Conservation (phyloP, 1,139 yeast genomes). For the Yamadazyma buinensis region DNA sequence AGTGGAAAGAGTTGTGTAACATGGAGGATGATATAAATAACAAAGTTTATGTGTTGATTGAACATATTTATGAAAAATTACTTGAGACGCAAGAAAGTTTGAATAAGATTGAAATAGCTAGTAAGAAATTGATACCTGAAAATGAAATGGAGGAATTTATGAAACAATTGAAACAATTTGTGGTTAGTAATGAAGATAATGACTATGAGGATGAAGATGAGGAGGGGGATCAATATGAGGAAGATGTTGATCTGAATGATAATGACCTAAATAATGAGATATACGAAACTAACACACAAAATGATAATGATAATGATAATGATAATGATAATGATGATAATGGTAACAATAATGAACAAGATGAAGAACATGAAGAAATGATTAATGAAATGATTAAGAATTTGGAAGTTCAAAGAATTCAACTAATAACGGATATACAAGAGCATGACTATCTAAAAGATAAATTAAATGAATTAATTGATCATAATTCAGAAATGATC, state of each 20-base stretch:
- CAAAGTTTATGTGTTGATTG: slow-evolving; percentile 8
- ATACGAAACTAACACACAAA: neutral
- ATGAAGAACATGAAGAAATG: neutral
- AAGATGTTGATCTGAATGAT: neutral
- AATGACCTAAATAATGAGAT: neutral
- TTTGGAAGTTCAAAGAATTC: slow-evolving; percentile 34
- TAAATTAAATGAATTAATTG: slow-evolving; percentile 31
- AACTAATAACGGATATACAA: slow-evolving; percentile 41
- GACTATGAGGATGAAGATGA: neutral
- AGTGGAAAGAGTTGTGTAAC: too few species aligned
- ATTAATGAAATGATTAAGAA: slow-evolving; percentile 6
- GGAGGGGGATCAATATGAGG: neutral
- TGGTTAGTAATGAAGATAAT: neutral
- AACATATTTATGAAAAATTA: slow-evolving; percentile 6
- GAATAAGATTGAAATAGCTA: slow-evolving; percentile 18
- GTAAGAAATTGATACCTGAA: slow-evolving; percentile 21
- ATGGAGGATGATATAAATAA: slow-evolving; percentile 14
- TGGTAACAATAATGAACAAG: neutral
- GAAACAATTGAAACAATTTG: neutral
- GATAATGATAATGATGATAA: neutral
- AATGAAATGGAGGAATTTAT: slow-evolving; percentile 13
- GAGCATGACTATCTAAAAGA: slow-evolving; percentile 36
- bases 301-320: neutral
- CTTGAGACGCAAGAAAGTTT: slow-evolving; percentile 7
- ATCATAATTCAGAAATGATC: slow-evolving; percentile 39